Conservation (phyloP, 202 grass and related monocot genomes). For the Musa balbisiana region DNA sequence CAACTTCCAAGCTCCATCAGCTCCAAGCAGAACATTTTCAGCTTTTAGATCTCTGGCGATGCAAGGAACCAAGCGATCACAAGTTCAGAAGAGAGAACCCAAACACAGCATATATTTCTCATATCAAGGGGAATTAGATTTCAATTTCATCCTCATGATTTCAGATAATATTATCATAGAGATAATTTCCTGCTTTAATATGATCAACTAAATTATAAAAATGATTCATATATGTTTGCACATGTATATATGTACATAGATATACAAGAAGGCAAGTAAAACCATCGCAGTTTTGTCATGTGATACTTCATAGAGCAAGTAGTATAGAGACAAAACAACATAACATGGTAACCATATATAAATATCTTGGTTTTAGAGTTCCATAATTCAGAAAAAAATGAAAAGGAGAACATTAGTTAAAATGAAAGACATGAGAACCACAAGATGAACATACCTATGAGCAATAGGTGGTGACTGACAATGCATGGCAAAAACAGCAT, state of each 20-base stretch:
- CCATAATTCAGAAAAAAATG: background rate
- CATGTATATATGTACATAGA: background rate
- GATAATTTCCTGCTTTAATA: background rate
- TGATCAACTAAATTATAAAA: background rate
- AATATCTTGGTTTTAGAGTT: background rate
- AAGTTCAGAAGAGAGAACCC: background rate
- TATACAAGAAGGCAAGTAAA: background rate
- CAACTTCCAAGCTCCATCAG: conserved; percentile 76
- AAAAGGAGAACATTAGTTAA: no score
- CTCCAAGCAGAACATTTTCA: conserved; percentile 85
- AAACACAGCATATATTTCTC: background rate
- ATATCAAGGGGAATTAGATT: background rate
- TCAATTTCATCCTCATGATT: no score
- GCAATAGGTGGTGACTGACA: conserved; percentile 70
- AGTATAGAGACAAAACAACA: background rate
- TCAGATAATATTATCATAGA: background rate
- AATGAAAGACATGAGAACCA: background rate
- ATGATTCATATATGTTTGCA: background rate
- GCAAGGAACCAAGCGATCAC: background rate
- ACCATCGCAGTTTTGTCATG: background rate
- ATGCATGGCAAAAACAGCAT: conserved; percentile 82
- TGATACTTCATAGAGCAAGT: background rate
- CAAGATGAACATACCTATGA: conserved; percentile 27
- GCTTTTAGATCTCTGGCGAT: conserved; percentile 57
- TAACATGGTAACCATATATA: background rate